Evolutionary conservation across 2,329 filamentous ascomycete species (phyloP), one percentile per base, ranked within the genome.

Genomic region (Botrytis hyacinthi): DNA sequence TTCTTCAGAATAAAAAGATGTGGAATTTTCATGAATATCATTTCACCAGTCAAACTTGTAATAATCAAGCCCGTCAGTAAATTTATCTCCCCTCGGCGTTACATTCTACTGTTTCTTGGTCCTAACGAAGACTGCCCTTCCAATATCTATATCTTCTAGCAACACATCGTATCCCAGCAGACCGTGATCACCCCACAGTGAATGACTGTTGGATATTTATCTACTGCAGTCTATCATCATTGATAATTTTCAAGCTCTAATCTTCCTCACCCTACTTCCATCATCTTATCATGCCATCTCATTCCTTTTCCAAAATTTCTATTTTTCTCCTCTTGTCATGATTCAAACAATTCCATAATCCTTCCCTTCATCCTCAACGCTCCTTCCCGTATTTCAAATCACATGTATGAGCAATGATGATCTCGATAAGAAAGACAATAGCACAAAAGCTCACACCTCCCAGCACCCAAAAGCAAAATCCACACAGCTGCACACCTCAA

Each of bases 141-240:
- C 4, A n/a, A 32, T 29, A 12, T 22, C 2, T 0, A 29, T 12
- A 0, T 3, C 1, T 62, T 10, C 1, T 8, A 37, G 29, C 35
- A 8, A 8, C 12, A 14, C 20, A 26, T 0, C 0, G 6, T 9
- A 1, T 26, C 6, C 6, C 2, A 29, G 3, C 6, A 3, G 10
- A 12, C 37, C 1, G 37, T 40, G 37, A 40, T n/a, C 22, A 32
- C 3, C 9, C 26, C 4, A 12, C 5, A 5, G 10, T 5, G 4
- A 26, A 18, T 54, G 3, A 8, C 3, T 3, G 32, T 3, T 35
- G 2, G 12, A 26, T 37, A 37, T 14, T 2, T 1, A 61, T 37
- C 4, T 6, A 22, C 10, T 8, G 22, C 7, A 40, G 2, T 26
- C 12, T 37, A 22, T 7, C 12, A 18, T 18, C 4, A 0, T 8